These are phyloP conservation scores for Trametes elegans DNA, from an alignment of 768 basidiomycete species.

Conservation along the genomic window DNA sequence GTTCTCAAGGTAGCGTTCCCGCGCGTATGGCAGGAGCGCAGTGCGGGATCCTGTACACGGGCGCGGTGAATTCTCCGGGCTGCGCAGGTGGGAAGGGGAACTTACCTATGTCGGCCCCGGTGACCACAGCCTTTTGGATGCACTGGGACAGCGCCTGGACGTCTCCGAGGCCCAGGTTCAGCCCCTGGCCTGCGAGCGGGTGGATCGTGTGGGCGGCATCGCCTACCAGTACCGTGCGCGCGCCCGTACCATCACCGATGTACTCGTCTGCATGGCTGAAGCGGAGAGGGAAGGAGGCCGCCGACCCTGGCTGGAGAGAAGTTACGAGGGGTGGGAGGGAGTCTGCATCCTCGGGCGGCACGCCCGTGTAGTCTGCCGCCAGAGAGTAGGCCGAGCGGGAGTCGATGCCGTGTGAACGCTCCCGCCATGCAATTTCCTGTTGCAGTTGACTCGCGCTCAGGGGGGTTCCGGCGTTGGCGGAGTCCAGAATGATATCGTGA, in stretches of 20 bases:
- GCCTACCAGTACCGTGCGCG: conserved; percentile 85
- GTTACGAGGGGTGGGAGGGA: conserved; percentile 72
- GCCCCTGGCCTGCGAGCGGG: conserved; percentile 93
- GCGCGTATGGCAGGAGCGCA: conserved; percentile 71
- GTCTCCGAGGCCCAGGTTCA: conserved; percentile 92
- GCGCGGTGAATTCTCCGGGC: not conserved
- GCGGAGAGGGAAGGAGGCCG: conserved; percentile 88
- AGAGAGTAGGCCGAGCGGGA: conserved; percentile 63
- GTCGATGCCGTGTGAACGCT: conserved; percentile 66
- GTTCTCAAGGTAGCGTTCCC: conserved; percentile 81
- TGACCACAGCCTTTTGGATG: conserved; percentile 52
- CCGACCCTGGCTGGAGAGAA: conserved; percentile 64
- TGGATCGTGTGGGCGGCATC: conserved; percentile 96
- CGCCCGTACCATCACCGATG: conserved; percentile 64
- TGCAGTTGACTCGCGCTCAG: conserved; percentile 49
- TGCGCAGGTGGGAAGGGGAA: not conserved
- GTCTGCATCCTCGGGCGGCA: conserved; percentile 62
- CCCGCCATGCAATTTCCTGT: conserved; percentile 71
- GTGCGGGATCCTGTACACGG: conserved; percentile 62
- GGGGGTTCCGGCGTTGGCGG: conserved; percentile 41
- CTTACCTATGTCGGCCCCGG: conserved; percentile 85
- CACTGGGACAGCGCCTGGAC: conserved; percentile 68
- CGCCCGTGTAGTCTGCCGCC: conserved; percentile 40
- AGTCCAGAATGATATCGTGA: conserved; percentile 57
- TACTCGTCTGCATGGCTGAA: conserved; percentile 87